Percentiles rank a stretch among this genome's conserved stretches.
These are phyloP conservation scores for Amaranthus hypochondriacus DNA, from an alignment of 148 eudicot species.

Conservation along the genomic window DNA sequence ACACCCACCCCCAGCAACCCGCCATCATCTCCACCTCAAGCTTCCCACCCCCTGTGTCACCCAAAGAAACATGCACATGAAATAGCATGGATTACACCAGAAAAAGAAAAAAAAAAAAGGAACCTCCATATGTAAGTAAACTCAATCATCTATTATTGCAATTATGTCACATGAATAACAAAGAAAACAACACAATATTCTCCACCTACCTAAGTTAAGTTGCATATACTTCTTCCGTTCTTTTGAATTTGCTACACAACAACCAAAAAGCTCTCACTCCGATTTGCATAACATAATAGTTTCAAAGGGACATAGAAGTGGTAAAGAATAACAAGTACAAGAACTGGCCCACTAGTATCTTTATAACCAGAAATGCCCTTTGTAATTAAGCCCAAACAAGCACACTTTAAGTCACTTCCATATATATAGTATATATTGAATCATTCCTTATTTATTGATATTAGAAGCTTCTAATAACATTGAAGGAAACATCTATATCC, in stretches of 20 bases:
- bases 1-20: too few relatives aligned
- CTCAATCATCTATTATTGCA: neutral
- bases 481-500: neutral
- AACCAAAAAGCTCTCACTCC: too few relatives aligned
- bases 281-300: too few relatives aligned
- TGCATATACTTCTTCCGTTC: too few relatives aligned
- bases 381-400: neutral
- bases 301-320: neutral
- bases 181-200: neutral
- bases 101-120: neutral
- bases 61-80: neutral
- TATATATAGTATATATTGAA: constrained; percentile 6
- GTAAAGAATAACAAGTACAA: constrained; percentile 5
- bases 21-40: too few relatives aligned
- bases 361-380: constrained; percentile 3
- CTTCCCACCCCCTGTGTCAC: neutral
- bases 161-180: neutral
- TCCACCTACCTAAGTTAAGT: neutral
- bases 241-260: too few relatives aligned
- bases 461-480: neutral
- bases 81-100: too few relatives aligned
- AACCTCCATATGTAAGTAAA: neutral
- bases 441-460: neutral
- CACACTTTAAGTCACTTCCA: constrained; percentile 9
- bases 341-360: constrained; percentile 8